A percentile compares a stretch with the other conserved stretches of the same genome.
These are phyloP conservation scores for Mariannaea elegans DNA, from an alignment of 2,329 filamentous ascomycete genomes.

Conservation along the genomic window DNA sequence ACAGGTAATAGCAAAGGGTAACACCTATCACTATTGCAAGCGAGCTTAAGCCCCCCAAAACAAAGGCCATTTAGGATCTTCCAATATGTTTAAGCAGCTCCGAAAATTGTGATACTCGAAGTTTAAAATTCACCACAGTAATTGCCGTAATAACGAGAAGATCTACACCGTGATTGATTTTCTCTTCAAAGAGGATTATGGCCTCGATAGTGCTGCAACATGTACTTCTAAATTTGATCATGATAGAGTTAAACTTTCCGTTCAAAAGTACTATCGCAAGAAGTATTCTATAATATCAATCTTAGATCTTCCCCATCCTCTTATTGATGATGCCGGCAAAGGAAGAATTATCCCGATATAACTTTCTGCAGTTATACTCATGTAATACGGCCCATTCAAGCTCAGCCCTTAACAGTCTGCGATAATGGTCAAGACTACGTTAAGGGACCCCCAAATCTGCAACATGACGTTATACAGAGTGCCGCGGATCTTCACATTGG, in stretches of 20 bases:
- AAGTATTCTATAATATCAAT: constrained; percentile 62
- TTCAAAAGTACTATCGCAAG: constrained; percentile 65
- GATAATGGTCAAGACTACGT: constrained; percentile 92
- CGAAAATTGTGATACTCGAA: constrained; percentile 63
- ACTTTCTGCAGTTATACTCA: constrained; percentile 58
- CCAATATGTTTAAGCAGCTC: constrained; percentile 64
- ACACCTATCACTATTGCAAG: constrained; percentile 40
- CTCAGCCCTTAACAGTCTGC: constrained; percentile 72
- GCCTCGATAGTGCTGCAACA: constrained; percentile 56
- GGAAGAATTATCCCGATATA: constrained; percentile 70
- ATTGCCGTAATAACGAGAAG: constrained; percentile 56
- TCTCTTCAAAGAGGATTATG: constrained; percentile 55
- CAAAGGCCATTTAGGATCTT: constrained; percentile 45
- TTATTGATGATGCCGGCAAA: constrained; percentile 66
- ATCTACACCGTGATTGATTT: constrained; percentile 63
- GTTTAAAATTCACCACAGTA: constrained; percentile 63
- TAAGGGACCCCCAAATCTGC: constrained; percentile 78
- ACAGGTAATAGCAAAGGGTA: constrained; percentile 40
- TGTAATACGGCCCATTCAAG: constrained; percentile 72
- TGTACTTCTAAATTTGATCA: constrained; percentile 64
- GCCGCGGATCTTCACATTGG: constrained; percentile 72
- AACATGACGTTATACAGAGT: constrained; percentile 64
- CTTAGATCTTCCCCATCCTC: constrained; percentile 60
- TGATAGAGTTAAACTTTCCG: constrained; percentile 54
- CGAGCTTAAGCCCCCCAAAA: constrained; percentile 47